Base-by-base conservation (phyloP, 1,139 yeast genomes). In the Yamadazyma conglobata region DNA sequence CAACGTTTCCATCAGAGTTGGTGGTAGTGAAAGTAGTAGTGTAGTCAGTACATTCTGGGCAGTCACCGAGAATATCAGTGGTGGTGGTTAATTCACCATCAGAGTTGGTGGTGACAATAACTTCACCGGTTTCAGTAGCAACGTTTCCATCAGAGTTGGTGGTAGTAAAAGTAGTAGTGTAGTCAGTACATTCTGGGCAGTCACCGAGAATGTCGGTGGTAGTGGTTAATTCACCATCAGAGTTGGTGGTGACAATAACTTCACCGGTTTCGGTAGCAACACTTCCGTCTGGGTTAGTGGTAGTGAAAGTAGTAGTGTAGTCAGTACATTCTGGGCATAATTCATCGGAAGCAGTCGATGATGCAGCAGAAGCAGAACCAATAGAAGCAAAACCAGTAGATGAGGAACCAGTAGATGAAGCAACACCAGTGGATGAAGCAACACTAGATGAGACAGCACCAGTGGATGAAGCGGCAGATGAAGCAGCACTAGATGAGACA, bases 51-150 rank as follows among this genome's bases (percentile, higher is more conserved):
- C 43, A 40, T 19, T 33, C 40, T 15, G 39, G 39, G 27, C 38
- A 35, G 28, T 31, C 40, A 24, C 34, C 38, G 17, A 38, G 9
- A 14, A 31, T 30, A 10, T 32, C 32, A 17, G 47, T 40, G 10
- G 40, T 8, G 21, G 25, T 22, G 18, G 53, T 39, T 47, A 70
- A 64, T 40, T 48, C 50, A 51, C 58, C 26, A 45, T 56, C 54
- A 16, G 51, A 42, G 56, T 79, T 72, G 28, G 71, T 63, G 37
- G 77, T 71, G 53, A 72, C 56, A 46, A 79, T 71, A 37, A 66
- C 58, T 40, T 66, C 55, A 19, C 32, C 35, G 14, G 45, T 32
- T 23, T 40, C 48, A 37, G 72, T 58, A 15, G 24, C 5, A 41
- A 67, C 43, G 34, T 64, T 19, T 15, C 50, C 50, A 30, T 39